phyloP scores from a whole-genome alignment of 345 rosid genomes.

The Salix dunnii region DNA sequence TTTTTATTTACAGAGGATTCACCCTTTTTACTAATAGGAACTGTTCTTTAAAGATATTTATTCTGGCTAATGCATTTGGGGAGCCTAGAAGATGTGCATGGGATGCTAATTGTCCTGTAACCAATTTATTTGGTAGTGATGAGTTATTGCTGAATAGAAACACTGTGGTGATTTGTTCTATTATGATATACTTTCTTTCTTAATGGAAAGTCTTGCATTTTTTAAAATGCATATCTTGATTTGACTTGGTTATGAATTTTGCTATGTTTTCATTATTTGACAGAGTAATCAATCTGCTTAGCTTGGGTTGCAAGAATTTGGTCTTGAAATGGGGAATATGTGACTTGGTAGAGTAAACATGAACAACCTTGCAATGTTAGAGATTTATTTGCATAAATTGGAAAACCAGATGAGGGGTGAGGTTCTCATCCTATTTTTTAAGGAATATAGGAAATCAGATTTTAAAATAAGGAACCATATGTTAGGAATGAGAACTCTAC shows the following conservation, averaged over 20 bases:
- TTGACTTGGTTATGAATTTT: background rate
- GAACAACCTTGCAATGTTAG: background rate
- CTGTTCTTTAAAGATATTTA: background rate
- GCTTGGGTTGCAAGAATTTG: background rate
- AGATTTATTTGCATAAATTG: background rate
- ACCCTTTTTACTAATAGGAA: background rate
- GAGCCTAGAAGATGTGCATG: background rate
- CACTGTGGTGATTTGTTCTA: background rate
- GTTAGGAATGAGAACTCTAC: background rate
- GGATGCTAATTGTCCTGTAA: background rate
- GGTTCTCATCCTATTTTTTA: background rate
- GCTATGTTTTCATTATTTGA: background rate
- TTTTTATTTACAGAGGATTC: background rate
- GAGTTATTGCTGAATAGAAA: background rate
- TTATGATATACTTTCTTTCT: background rate
- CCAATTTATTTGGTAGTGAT: background rate
- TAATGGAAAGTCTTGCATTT: background rate
- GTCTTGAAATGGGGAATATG: background rate
- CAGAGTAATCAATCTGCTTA: background rate
- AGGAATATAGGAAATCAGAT: background rate
- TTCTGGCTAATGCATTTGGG: background rate
- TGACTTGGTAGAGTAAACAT: background rate
- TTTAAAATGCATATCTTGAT: background rate
- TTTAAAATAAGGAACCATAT: background rate
- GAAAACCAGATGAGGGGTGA: background rate